A percentile compares a stretch with the other conserved stretches of the same genome.
Evolutionary conservation across 1,284 basidiomycete species (phyloP).

Genomic region (Spongiforma sp.): DNA sequence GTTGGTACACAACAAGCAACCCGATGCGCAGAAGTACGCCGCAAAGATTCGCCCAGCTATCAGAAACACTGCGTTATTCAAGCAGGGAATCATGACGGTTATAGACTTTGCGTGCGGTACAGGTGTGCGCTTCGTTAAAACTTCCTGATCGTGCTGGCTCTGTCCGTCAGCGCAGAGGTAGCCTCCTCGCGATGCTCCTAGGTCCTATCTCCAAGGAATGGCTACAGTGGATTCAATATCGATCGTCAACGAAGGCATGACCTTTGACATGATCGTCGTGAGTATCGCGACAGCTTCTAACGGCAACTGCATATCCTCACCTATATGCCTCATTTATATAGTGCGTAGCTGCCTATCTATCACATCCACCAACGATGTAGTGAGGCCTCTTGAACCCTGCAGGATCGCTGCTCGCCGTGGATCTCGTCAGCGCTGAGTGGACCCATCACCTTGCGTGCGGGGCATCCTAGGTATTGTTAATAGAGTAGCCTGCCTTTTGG

Average conservation of each 20-base stretch:
- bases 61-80: conserved; percentile 52
- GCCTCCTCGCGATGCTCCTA: conserved; percentile 26
- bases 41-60: conserved; percentile 49
- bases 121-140: conserved; percentile 43
- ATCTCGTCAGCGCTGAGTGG: conserved; percentile 45
- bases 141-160: too few species aligned
- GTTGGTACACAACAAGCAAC: conserved; percentile 34
- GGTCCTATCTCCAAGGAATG: conserved; percentile 59
- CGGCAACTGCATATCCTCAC: too few species aligned
- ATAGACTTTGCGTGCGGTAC: conserved; percentile 78
- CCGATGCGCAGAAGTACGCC: conserved; percentile 29
- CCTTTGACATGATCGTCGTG: conserved; percentile 69
- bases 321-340: too few species aligned
- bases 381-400: conserved; percentile 61
- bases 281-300: too few species aligned
- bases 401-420: conserved; percentile 64
- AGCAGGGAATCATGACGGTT: conserved; percentile 57
- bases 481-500: too few species aligned
- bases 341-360: conserved; percentile 73
- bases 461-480: too few species aligned
- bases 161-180: neutral
- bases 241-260: conserved; percentile 60
- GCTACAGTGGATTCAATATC: conserved; percentile 55
- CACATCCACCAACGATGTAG: conserved; percentile 52
- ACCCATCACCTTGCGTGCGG: too few species aligned